Conservation (phyloP, 306 rosid genomes). For the Comarum palustre region DNA sequence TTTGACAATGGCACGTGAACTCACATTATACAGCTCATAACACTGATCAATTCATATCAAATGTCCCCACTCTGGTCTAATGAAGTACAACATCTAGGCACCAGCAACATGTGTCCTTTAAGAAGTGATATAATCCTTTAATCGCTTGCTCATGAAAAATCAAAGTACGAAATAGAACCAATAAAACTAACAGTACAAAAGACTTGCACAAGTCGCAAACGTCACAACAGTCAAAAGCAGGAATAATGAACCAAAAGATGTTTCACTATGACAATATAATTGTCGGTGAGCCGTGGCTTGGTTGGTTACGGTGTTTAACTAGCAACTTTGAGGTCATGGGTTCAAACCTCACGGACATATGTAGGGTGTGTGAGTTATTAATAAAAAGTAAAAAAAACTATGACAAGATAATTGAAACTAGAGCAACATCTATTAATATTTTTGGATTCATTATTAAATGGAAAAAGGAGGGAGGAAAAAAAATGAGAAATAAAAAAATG, state of each 20-base stretch:
- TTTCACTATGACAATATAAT: no score
- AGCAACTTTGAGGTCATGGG: no score
- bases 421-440: neutral
- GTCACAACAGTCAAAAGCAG: no score
- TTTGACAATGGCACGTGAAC: neutral
- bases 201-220: neutral
- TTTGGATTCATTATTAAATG: neutral
- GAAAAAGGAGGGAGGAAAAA: neutral
- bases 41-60: neutral
- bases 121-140: neutral
- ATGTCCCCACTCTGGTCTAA: neutral
- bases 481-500: neutral
- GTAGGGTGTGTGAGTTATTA: no score
- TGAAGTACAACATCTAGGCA: neutral
- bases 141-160: neutral
- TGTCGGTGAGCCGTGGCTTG: no score
- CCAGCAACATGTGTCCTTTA: neutral
- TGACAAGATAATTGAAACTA: neutral
- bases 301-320: no score
- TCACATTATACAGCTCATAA: neutral
- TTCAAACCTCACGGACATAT: no score
- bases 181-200: neutral
- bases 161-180: neutral
- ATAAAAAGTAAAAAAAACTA: no score
- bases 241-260: neutral